A percentile compares a stretch with the other conserved stretches of the same genome.
Conservation (phyloP, 108 stramenopile species). For the Asterionellopsis glacialis region DNA sequence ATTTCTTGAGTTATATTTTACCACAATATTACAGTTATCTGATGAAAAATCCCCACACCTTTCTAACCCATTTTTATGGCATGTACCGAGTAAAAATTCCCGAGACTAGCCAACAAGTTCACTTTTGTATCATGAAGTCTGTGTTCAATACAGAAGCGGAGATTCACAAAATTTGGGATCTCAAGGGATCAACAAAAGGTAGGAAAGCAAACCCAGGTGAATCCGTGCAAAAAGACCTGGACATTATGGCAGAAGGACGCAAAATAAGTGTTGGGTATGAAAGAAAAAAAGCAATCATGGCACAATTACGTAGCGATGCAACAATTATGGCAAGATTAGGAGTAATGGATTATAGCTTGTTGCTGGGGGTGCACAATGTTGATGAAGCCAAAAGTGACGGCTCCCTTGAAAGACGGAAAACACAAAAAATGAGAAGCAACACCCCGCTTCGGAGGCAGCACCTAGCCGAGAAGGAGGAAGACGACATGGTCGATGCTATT, state of each 20-base stretch:
- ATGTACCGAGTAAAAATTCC: constrained; percentile 74
- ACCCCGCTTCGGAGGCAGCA: constrained; percentile 1
- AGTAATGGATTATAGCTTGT: constrained; percentile 85
- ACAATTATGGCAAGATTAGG: constrained; percentile 53
- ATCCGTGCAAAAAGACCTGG: constrained; percentile 43
- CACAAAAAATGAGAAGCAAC: background rate
- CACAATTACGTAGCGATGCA: constrained; percentile 49
- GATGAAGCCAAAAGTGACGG: too few species aligned
- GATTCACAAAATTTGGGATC: constrained; percentile 68
- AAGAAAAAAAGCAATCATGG: constrained; percentile 36
- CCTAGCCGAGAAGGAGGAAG: background rate
- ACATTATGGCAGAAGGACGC: constrained; percentile 39
- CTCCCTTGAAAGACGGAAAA: too few species aligned
- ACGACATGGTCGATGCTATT: too few species aligned
- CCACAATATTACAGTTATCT: constrained; percentile 83
- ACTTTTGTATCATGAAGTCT: constrained; percentile 68
- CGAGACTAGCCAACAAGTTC: constrained; percentile 47
- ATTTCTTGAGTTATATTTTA: constrained; percentile 82
- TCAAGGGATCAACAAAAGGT: constrained; percentile 57
- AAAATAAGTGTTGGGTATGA: constrained; percentile 35
- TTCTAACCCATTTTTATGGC: constrained; percentile 80
- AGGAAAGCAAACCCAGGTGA: constrained; percentile 42
- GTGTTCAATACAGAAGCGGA: constrained; percentile 52
- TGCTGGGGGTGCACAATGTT: constrained; percentile 58
- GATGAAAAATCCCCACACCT: constrained; percentile 58